Conservation (phyloP, 495 filamentous ascomycete species). For the Parmelia sp. region DNA sequence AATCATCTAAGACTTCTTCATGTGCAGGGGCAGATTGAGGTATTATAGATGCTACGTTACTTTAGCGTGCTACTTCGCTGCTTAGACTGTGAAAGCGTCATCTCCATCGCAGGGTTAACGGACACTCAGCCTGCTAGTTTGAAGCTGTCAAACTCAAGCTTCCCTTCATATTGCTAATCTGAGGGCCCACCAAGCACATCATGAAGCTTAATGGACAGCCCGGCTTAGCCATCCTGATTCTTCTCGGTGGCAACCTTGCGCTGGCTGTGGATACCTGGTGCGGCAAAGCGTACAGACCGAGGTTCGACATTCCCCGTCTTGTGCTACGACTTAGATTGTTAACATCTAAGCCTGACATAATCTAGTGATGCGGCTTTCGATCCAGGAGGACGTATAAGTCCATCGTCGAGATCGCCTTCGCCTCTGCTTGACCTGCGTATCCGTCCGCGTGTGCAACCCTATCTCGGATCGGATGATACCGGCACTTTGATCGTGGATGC, state of each 20-base stretch:
- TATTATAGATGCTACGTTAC: too few species aligned
- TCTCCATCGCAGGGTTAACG: too few species aligned
- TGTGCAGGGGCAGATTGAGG: too few species aligned
- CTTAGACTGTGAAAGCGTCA: too few species aligned
- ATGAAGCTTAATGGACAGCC: neutral
- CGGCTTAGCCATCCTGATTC: neutral
- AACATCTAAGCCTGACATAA: neutral
- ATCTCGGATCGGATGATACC: constrained; percentile 46
- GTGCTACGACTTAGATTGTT: neutral
- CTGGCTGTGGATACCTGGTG: neutral
- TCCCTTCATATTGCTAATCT: too few species aligned
- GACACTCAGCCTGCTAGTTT: too few species aligned
- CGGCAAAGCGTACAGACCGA: neutral
- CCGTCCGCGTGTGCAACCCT: constrained; percentile 55
- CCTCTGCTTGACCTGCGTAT: constrained; percentile 52
- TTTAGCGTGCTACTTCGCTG: too few species aligned
- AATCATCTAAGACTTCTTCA: too few species aligned
- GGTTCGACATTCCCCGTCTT: neutral
- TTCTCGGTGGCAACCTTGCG: neutral
- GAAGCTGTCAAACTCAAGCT: too few species aligned
- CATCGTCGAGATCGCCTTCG: constrained; percentile 38
- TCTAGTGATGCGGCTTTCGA: constrained; percentile 50
- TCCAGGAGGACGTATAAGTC: constrained; percentile 52
- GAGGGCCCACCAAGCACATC: too few species aligned
- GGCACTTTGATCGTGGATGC: constrained; percentile 58